Base-by-base conservation (phyloP, 2,329 filamentous ascomycete species). In the Exophiala calicioides region DNA sequence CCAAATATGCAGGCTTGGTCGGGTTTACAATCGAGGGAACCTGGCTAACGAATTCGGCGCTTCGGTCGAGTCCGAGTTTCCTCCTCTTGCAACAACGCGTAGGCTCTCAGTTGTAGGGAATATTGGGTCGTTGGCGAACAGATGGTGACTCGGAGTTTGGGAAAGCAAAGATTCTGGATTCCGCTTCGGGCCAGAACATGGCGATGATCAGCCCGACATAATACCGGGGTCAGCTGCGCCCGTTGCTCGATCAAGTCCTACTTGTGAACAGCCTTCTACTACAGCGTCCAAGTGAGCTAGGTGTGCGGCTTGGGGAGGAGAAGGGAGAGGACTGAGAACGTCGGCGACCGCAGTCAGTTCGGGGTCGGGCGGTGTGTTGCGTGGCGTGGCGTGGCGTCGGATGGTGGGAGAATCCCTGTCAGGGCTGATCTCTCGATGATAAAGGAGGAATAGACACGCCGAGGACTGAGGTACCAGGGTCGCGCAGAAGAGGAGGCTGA, bases 121-220 rank as follows among this genome's bases (percentile, higher is more conserved):
- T 27, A 41, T 24, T n/a, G 23, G 24, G 13, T 21, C 15, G 26
- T 29, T 45, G 30, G 33, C 18, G 41, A 36, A 46, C 18, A 37
- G 23, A 15, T 30, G 19, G 44, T 26, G 21, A 33, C 39, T 32
- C 21, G 27, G 29, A 27, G 19, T 41, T 26, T 19, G 27, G 19
- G 33, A 23, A 24, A 20, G n/a, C 27, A 26, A n/a, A 21, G n/a
- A 38, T 20, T 26, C 44, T 36, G 40, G 21, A 41, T 45, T 43
- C 30, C 41, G 24, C 36, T 38, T 45, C 21, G 41, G 41, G 43
- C 50, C 50, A 52, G 45, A 49, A 49, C 50, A 52, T 52, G 50
- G 44, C 36, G 45, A 10, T 42, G 24, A 45, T 52, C 36, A 49
- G 27, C 37, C 41, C 20, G 50, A 36, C 50, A 52, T 52, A 15